phyloP scores from a whole-genome alignment of 257 asterid genomes.

The Nicotiana undulata region DNA sequence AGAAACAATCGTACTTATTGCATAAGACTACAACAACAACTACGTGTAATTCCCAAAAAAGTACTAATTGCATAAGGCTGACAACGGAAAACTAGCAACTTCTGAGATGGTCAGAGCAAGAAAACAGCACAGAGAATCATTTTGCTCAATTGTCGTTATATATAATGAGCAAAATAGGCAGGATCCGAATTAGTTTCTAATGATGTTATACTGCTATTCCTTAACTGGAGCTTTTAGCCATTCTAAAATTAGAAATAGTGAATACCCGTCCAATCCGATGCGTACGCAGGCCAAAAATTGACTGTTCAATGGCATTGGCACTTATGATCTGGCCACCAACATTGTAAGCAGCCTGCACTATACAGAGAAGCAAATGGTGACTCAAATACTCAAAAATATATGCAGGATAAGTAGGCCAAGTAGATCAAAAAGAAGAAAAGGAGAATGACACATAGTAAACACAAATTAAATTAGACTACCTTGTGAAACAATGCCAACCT shows the following conservation, averaged over 20 bases:
- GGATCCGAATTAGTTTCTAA: background rate
- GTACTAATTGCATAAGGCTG: background rate
- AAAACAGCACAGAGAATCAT: background rate
- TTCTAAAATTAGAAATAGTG: background rate
- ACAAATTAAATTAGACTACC: constrained; percentile 31
- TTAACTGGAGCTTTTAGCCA: background rate
- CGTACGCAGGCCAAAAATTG: constrained; percentile 44
- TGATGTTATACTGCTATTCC: background rate
- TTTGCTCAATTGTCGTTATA: background rate
- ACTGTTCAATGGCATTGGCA: constrained; percentile 52
- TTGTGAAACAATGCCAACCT: constrained; percentile 63
- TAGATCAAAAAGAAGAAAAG: background rate
- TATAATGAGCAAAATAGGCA: background rate
- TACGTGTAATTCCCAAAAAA: too few species aligned
- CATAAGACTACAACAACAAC: background rate
- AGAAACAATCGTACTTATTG: background rate
- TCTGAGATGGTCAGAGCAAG: background rate
- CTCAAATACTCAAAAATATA: constrained; percentile 5
- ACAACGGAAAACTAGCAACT: background rate
- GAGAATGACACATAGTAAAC: background rate
- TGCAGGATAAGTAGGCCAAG: background rate
- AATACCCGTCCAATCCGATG: constrained; percentile 51
- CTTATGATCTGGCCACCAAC: constrained; percentile 43
- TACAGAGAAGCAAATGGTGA: constrained; percentile 16
- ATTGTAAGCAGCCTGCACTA: constrained; percentile 59